phyloP scores from a whole-genome alignment of 179 eudicot genomes.

The Monotropa hypopitys region DNA sequence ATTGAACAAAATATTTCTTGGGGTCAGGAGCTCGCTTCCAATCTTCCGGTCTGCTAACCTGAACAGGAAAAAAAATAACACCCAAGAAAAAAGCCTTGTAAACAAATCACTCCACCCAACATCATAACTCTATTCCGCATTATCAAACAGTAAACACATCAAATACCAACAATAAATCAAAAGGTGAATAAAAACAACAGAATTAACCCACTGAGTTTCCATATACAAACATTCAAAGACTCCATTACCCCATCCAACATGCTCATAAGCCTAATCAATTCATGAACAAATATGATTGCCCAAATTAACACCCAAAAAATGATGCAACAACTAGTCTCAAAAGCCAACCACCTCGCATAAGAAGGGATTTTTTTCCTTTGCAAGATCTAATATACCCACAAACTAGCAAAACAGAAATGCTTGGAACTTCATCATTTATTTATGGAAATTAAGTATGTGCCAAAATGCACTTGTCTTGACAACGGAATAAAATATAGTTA shows the following conservation, averaged over 20 bases:
- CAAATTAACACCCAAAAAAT: neutral
- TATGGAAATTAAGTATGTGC: neutral
- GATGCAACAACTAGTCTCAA: neutral
- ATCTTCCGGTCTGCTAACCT: slow-evolving; percentile 92
- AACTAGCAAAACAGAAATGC: neutral
- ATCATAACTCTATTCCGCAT: neutral
- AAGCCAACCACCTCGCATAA: neutral
- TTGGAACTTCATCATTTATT: neutral
- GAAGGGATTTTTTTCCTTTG: neutral
- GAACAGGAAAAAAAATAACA: slow-evolving; percentile 13
- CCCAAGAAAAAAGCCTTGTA: slow-evolving; percentile 4
- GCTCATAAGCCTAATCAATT: neutral
- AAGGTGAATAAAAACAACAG: neutral
- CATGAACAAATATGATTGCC: neutral
- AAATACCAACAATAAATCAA: neutral
- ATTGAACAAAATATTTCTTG: slow-evolving; percentile 77
- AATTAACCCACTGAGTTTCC: neutral
- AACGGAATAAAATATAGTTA: neutral
- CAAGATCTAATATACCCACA: neutral
- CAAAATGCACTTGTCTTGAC: neutral
- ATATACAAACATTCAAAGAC: neutral
- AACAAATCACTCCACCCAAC: neutral
- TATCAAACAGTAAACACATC: neutral
- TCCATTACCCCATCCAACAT: slow-evolving; percentile 3
- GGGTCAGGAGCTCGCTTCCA: slow-evolving; percentile 70